Base-by-base conservation (phyloP, 768 basidiomycete genomes). In the Rhodotorula sphaerocarpa region DNA sequence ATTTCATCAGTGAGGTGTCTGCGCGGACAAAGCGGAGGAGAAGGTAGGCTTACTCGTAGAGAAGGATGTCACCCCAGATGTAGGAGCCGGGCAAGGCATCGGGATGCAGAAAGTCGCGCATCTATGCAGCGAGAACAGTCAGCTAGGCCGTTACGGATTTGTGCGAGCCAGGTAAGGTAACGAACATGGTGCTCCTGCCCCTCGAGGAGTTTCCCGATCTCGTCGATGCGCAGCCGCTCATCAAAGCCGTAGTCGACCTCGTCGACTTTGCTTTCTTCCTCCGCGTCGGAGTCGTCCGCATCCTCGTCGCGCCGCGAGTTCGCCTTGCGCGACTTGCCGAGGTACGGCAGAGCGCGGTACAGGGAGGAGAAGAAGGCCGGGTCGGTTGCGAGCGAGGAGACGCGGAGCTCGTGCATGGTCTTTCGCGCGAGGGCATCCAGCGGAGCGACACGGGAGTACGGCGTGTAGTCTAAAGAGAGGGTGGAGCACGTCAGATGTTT, bases 81-180 rank as follows among this genome's bases (percentile, higher is more conserved):
- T 58, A 68, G 2, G 59, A 55, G 7, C 67, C 67, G 0, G 67
- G 67, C 15, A 68, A 34, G 6, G 45, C 59, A 16, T 60, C 41
- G 0, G 67, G 67, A 42, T 68, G 67, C 11, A 68, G 41, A 57
- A 61, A 64, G 52, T 68, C 67, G 36, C 63, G 63, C 56, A 53
- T 64, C 63, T 65, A 50, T 6, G 21, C 18, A 7, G 23, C 39
- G n/a, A 25, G 23, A 7, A 28, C 20, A 7, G 31, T 44, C 33
- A 44, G 34, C 0, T 21, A 25, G 16, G 25, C 7, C 18, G 16
- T 0, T 9, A n/a, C n/a, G n/a, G n/a, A n/a, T n/a, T n/a, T n/a
- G n/a, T n/a, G 18, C 7, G 41, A 25, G 10, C n/a, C 28, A 25
- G 20, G 47, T 12, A 20, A 34, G 41, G 14, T 4, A 23, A 51